Conservation (phyloP, 1,139 yeast genomes). For the Nadsonia commutata region DNA sequence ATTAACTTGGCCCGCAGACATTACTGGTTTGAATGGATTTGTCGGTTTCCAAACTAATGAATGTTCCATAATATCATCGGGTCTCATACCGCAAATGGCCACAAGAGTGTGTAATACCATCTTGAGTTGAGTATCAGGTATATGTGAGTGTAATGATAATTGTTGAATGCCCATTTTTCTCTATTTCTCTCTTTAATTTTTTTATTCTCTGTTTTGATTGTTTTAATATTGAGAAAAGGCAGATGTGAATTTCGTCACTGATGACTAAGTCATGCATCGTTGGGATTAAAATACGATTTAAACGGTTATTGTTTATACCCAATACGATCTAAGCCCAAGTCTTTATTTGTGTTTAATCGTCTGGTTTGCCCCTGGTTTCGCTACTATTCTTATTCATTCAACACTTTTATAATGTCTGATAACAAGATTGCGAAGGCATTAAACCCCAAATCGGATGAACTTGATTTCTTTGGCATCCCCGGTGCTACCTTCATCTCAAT, state of each 20-base stretch:
- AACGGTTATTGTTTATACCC: no score
- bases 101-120: slow-evolving; percentile 22
- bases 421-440: slow-evolving; percentile 16
- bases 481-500: slow-evolving; percentile 60
- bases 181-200: no score
- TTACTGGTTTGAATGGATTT: slow-evolving; percentile 17
- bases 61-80: slow-evolving; percentile 16
- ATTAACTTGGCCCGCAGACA: slow-evolving; percentile 22
- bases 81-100: slow-evolving; percentile 24
- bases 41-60: slow-evolving; percentile 21
- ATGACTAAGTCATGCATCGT: no score
- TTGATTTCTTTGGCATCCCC: slow-evolving; percentile 62
- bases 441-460: slow-evolving; percentile 57
- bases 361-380: no score
- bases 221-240: no score
- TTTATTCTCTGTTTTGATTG: no score
- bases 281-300: no score
- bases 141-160: slow-evolving; percentile 20
- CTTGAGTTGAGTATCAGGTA: slow-evolving; percentile 19
- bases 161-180: no score
- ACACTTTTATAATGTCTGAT: not conserved
- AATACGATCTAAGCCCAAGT: no score
- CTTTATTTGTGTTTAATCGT: no score
- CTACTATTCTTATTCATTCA: no score
- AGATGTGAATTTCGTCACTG: no score